Base-by-base conservation (phyloP, 192 early-diverging fungal genomes). In the Glomus cerebriforme region DNA sequence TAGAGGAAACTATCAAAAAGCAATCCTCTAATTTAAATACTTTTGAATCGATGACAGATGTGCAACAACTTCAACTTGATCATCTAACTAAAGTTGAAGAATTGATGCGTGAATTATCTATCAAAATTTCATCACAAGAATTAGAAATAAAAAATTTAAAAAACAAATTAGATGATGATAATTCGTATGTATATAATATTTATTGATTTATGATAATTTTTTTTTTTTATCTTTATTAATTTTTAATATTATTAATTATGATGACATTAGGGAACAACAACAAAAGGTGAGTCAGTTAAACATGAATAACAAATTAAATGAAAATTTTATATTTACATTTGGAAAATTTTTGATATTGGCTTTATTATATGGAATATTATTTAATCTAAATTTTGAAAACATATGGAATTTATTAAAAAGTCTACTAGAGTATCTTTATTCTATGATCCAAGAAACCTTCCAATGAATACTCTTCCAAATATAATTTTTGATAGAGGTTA, bases 401-500 rank as follows among this genome's bases (percentile, higher is more conserved):
- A 29, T 59, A 74, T 74, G 39, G 24, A 22, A 19, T 37, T n/a
- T 63, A 15, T 22, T 59, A 59, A 49, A 43, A 64, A 37, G 37
- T 3, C 64, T 62, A 31, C 64, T 19, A 34, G 43, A 49, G 47
- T 34, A 27, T 29, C 63, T 59, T 43, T 78, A 54, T 67, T 78
- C 26, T 65, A 68, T 63, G 54, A 78, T 43, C 47, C 76, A 31
- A 65, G 35, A 78, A 29, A 34, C n/a, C 60, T 78, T 13, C 76
- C 64, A 49, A 19, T 78, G 12, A 78, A 78, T 54, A 29, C 64
- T 7, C 64, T 78, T n/a, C 76, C 76, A n/a, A 34, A 24, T 68
- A 66, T 78, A 31, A 78, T 78, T 68, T 78, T 27, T 67, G 45
- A 78, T 24, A 65, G 76, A 32, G 76, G 76, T 78, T 32, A 34